phyloP scores from a whole-genome alignment of 2,329 filamentous ascomycete species.

The Pseudogymnoascus sp. region DNA sequence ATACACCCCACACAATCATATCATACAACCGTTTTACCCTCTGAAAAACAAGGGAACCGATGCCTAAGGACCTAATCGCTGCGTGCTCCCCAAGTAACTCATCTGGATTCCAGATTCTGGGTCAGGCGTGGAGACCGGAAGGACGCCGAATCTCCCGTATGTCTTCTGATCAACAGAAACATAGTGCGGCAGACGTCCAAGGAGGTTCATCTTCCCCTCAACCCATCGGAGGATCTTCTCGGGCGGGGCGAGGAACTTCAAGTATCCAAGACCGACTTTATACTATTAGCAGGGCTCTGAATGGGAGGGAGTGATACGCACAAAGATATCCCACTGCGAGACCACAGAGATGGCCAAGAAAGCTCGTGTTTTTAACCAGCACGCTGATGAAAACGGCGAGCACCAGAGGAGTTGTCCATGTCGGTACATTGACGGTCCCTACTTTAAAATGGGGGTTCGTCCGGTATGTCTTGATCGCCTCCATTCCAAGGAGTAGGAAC shows the following conservation, averaged over 20 bases:
- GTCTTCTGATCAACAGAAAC: constrained; percentile 94
- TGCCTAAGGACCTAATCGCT: constrained; percentile 59
- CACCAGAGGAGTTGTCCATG: constrained; percentile 82
- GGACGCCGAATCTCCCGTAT: constrained; percentile 81
- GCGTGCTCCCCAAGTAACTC: constrained; percentile 54
- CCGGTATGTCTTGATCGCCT: constrained; percentile 78
- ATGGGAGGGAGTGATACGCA: constrained; percentile 35
- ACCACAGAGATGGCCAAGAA: constrained; percentile 79
- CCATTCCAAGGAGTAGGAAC: constrained; percentile 75
- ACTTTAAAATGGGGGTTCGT: constrained; percentile 69
- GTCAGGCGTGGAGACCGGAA: constrained; percentile 45
- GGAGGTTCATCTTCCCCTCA: constrained; percentile 77
- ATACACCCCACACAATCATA: neutral
- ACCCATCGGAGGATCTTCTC: constrained; percentile 83
- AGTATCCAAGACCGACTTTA: constrained; percentile 72
- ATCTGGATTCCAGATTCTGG: constrained; percentile 37
- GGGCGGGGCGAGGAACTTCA: constrained; percentile 81
- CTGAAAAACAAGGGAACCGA: neutral
- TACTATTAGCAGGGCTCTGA: constrained; percentile 16
- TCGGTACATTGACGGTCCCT: constrained; percentile 63
- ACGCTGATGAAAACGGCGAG: constrained; percentile 66
- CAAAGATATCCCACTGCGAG: constrained; percentile 79
- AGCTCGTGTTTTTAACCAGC: constrained; percentile 70
- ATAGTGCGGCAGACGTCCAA: constrained; percentile 80
- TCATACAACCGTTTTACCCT: neutral